These are phyloP conservation scores for Ophiostoma sp. DNA, from an alignment of 2,329 filamentous ascomycete species.

Conservation along the genomic window DNA sequence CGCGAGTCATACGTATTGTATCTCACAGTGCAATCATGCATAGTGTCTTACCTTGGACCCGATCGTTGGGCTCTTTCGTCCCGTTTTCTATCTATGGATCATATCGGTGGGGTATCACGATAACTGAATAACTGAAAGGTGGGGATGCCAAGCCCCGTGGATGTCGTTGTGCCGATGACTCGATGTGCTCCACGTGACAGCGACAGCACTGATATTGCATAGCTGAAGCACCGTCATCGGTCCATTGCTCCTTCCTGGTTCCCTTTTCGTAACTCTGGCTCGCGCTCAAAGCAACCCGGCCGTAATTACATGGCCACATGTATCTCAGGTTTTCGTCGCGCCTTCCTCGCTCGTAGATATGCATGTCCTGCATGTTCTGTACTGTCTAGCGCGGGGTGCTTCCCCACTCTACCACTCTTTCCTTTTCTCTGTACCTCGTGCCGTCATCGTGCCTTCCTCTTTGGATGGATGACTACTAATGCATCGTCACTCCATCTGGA, in stretches of 20 bases:
- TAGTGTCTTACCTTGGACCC: not conserved
- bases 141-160: not conserved
- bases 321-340: not conserved
- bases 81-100: conserved; percentile 13
- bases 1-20: not conserved
- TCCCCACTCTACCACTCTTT: not conserved
- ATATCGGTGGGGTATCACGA: conserved; percentile 6
- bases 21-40: not conserved
- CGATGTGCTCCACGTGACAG: conserved; percentile 4
- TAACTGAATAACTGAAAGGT: conserved; percentile 8
- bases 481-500: not conserved
- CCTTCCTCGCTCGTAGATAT: not conserved
- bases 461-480: not conserved
- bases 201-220: not conserved
- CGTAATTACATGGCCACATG: no score
- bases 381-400: not conserved
- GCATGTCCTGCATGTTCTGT: conserved; percentile 4
- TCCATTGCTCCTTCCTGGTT: conserved; percentile 4
- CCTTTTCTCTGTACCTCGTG: not conserved
- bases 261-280: no score
- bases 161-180: not conserved
- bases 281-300: no score
- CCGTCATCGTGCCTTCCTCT: not conserved
- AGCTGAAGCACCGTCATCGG: not conserved
- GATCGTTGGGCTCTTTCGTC: conserved; percentile 3